Evolutionary conservation across 2,329 filamentous ascomycete genomes (phyloP).

Genomic region (Phaeophleospora eucalypticola): DNA sequence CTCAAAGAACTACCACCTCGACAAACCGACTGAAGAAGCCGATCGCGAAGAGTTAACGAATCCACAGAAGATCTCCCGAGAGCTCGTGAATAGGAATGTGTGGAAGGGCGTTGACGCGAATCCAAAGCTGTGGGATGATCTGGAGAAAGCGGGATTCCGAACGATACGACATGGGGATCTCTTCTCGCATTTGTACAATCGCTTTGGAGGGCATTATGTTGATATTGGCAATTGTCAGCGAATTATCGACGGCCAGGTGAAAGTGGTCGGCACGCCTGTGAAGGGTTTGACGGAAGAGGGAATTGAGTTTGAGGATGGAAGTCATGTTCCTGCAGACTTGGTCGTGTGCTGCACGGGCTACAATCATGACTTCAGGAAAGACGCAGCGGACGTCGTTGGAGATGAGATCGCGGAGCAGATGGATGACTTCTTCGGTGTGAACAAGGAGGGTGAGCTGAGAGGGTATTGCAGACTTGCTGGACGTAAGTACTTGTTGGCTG

Average conservation of each 20-base stretch:
- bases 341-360: slow-evolving; percentile 48
- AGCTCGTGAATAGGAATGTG: slow-evolving; percentile 31
- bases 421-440: slow-evolving; percentile 44
- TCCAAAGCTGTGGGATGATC: slow-evolving; percentile 38
- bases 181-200: slow-evolving; percentile 38
- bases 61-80: slow-evolving; percentile 29
- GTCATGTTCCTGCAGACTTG: slow-evolving; percentile 41
- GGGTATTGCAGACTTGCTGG: slow-evolving; percentile 40
- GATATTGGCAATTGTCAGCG: slow-evolving; percentile 43
- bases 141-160: slow-evolving; percentile 44
- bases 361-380: slow-evolving; percentile 40
- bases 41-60: slow-evolving; percentile 25
- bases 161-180: slow-evolving; percentile 36
- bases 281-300: slow-evolving; percentile 37
- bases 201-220: slow-evolving; percentile 47
- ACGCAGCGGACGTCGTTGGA: slow-evolving; percentile 39
- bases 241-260: slow-evolving; percentile 45
- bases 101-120: slow-evolving; percentile 31
- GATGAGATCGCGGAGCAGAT: slow-evolving; percentile 38
- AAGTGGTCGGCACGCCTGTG: slow-evolving; percentile 40
- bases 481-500: slow-evolving; percentile 29
- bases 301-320: slow-evolving; percentile 43
- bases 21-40: slow-evolving; percentile 14
- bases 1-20: slow-evolving; percentile 18
- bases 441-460: slow-evolving; percentile 46